phyloP scores from a whole-genome alignment of 129 eudicot genomes.

The Daucus carota region DH1_v3.0 NC_030386.2:4243501-4244000 shows the following conservation, averaged over 20 bases:
- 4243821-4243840: slow-evolving; percentile 68
- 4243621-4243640: neutral
- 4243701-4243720: slow-evolving; percentile 81
- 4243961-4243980: slow-evolving; percentile 9
- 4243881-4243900: slow-evolving; percentile 54
- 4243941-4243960: slow-evolving; percentile 90
- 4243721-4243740: slow-evolving; percentile 69
- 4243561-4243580: slow-evolving; percentile 85
- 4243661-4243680: slow-evolving; percentile 48
- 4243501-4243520: slow-evolving; percentile 22
- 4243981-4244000: no score
- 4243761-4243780: slow-evolving; percentile 84
- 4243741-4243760: slow-evolving; percentile 85
- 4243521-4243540: slow-evolving; percentile 83
- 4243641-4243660: neutral
- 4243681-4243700: slow-evolving; percentile 52
- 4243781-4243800: slow-evolving; percentile 62
- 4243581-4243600: slow-evolving; percentile 46
- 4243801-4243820: slow-evolving; percentile 54
- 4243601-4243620: neutral
- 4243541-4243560: slow-evolving; percentile 68
- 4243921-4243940: slow-evolving; percentile 88
- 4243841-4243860: slow-evolving; percentile 72
- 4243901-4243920: slow-evolving; percentile 72
- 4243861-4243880: slow-evolving; percentile 66